Evolutionary conservation across 2,329 filamentous ascomycete genomes (phyloP).

Genomic region (Aspergillus luchuensis): DNA sequence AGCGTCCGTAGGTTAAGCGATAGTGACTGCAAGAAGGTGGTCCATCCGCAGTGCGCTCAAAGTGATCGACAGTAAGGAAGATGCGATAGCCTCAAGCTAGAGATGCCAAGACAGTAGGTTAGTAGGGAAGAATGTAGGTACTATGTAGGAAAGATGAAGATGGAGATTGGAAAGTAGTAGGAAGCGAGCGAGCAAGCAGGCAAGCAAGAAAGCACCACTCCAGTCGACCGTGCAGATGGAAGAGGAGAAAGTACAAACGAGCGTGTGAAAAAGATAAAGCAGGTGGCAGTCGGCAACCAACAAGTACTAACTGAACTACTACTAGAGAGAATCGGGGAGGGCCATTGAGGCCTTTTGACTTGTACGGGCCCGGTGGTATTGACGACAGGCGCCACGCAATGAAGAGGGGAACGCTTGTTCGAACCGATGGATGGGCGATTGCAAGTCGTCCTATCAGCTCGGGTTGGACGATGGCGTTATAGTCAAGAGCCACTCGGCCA

Average conservation of each 20-base stretch:
- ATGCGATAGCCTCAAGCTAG: background rate
- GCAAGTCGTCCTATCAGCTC: slow-evolving; percentile 23
- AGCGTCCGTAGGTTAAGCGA: background rate
- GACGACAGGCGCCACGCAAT: slow-evolving; percentile 35
- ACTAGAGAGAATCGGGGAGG: slow-evolving; percentile 4
- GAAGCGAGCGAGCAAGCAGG: background rate
- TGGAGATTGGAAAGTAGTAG: background rate
- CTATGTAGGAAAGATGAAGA: background rate
- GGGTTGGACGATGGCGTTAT: slow-evolving; percentile 17
- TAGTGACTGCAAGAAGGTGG: background rate
- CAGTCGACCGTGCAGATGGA: background rate
- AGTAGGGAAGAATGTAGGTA: background rate
- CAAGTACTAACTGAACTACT: slow-evolving; percentile 8
- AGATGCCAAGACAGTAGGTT: background rate
- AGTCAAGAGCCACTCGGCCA: slow-evolving; percentile 6
- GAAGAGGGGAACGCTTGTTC: slow-evolving; percentile 12
- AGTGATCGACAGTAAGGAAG: background rate
- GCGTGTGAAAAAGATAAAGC: background rate
- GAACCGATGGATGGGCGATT: slow-evolving; percentile 16
- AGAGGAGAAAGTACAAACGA: background rate
- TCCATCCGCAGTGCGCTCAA: background rate
- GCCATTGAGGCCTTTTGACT: slow-evolving; percentile 23
- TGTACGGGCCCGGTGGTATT: slow-evolving; percentile 16
- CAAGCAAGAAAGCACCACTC: background rate
- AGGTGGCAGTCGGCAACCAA: slow-evolving; percentile 3